A percentile compares a stretch with the other conserved stretches of the same genome.
Evolutionary conservation across 306 rosid genomes (phyloP).

Genomic region (Cucurbita ficifolia): DNA sequence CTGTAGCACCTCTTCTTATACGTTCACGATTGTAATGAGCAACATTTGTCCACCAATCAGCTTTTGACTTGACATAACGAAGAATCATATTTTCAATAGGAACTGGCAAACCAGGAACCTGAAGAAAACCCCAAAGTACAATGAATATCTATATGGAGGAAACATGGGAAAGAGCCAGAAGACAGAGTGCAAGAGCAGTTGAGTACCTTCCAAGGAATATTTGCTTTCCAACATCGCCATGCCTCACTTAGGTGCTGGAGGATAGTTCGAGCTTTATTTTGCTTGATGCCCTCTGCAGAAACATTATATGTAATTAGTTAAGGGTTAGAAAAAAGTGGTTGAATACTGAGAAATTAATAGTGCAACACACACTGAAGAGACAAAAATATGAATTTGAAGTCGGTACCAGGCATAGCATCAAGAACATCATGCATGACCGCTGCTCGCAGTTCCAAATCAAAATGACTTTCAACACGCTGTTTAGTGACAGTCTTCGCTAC

Average conservation of each 20-base stretch:
- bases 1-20: conserved; percentile 98
- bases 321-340: not conserved
- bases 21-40: conserved; percentile 98
- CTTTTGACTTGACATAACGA: conserved; percentile 96
- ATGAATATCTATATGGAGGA: not conserved
- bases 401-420: conserved; percentile 92
- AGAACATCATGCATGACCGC: conserved; percentile 99
- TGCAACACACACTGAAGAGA: not conserved
- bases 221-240: conserved; percentile 99
- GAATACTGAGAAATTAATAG: not conserved
- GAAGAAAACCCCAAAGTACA: not conserved
- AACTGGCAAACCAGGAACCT: conserved; percentile 98
- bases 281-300: conserved; percentile 86
- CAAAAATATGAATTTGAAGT: not conserved
- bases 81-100: conserved; percentile 99
- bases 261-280: conserved; percentile 89
- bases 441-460: conserved; percentile 96
- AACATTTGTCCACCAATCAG: conserved; percentile 99
- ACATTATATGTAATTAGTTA: not conserved
- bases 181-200: not conserved
- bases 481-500: conserved; percentile 97
- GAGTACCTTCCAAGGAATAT: conserved; percentile 94
- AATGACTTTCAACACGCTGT: conserved; percentile 99
- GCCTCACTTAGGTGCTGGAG: conserved; percentile 99
- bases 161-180: not conserved